Evolutionary conservation across 2,329 filamentous ascomycete species (phyloP), one percentile per base, ranked within the genome.

Genomic region (Epichloe brachyelytri): DNA sequence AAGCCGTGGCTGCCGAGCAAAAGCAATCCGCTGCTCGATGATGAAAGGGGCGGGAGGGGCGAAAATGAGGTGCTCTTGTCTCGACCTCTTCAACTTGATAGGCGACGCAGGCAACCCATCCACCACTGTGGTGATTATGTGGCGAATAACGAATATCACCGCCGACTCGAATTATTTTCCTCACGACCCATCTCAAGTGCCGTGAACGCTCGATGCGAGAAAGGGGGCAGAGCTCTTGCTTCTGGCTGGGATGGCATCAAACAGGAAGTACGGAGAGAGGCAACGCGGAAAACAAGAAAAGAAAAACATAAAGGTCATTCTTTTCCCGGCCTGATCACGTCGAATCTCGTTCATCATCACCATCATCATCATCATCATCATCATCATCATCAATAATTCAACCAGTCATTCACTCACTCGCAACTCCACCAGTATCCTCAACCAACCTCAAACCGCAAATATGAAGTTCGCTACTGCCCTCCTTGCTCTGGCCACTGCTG

Each of bases 381-480:
- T 19, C 41, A 26, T 26, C 41, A 30, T 30, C 26, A 46, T 46
- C 33, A 22, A 33, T 17, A 17, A 20, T 37, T 20, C 3, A 40
- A 12, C 8, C 34, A 22, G 19, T 50, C 39, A 36, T 47, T 22
- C n/a, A 14, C 8, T 34, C 39, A 43, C 39, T 19, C 17, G 8
- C 36, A 2, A 19, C 17, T 6, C 22, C n/a, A n/a, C 8, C 48
- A 36, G 8, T 15, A 19, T 36, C 33, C 36, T 22, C 22, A 22
- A 17, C 20, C 38, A 41, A 7, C 17, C 33, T 15, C 22, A 3
- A 37, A 30, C 17, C 43, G 43, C 43, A 4, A 43, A 34, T 11
- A 51, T 51, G 49, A 51, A 51, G 43, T 51, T 46, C 43, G 43
- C 43, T 30, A 41, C 37, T 30, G 49, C 43, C 36, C 36, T 46